Conservation (phyloP, 2,329 filamentous ascomycete genomes). For the Calonectria multiphialidica region DNA sequence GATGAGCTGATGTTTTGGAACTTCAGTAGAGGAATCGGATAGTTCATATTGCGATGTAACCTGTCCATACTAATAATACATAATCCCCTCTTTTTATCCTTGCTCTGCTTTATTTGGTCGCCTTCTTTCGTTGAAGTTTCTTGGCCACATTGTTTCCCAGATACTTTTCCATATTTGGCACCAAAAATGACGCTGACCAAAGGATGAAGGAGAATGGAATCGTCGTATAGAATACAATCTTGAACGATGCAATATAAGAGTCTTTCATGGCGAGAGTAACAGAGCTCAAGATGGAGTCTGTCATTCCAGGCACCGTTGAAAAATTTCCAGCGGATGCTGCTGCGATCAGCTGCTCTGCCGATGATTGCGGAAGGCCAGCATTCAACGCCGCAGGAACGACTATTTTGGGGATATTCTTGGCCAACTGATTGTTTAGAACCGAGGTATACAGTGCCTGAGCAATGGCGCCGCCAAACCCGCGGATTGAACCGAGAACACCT, state of each 20-base stretch:
- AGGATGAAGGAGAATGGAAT: constrained; percentile 55
- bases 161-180: constrained; percentile 58
- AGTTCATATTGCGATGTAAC: neutral
- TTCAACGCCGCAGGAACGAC: constrained; percentile 49
- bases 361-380: constrained; percentile 51
- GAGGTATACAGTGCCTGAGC: constrained; percentile 52
- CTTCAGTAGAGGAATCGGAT: neutral
- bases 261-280: constrained; percentile 49
- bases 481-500: constrained; percentile 59
- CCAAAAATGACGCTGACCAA: constrained; percentile 51
- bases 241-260: constrained; percentile 56
- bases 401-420: constrained; percentile 47
- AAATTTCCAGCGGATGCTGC: constrained; percentile 47
- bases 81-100: neutral
- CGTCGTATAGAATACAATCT: constrained; percentile 55
- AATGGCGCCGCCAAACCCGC: constrained; percentile 54
- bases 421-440: constrained; percentile 51
- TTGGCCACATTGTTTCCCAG: constrained; percentile 59
- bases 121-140: constrained; percentile 48
- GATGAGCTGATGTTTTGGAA: too few relatives aligned
- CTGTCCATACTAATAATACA: neutral
- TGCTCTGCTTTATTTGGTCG: neutral
- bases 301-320: constrained; percentile 50
- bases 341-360: constrained; percentile 47
- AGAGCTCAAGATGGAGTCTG: constrained; percentile 44